Conservation (phyloP, 148 eudicot species). For the Heliamphora exappendiculata region DNA sequence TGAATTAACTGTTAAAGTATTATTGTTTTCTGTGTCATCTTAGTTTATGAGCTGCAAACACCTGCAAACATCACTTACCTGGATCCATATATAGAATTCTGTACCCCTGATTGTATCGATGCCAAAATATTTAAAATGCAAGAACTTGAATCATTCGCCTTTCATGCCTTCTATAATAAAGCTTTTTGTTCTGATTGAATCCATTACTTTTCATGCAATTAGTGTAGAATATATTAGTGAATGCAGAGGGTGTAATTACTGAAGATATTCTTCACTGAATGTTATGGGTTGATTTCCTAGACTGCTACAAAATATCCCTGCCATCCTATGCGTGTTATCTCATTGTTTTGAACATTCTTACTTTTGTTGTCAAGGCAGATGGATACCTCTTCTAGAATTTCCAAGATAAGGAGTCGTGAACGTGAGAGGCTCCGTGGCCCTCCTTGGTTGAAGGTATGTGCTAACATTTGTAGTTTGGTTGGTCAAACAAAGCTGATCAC, state of each 20-base stretch:
- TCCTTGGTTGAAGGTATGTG: slow-evolving; percentile 87
- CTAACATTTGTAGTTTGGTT: not conserved
- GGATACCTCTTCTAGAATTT: slow-evolving; percentile 97
- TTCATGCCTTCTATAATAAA: not conserved
- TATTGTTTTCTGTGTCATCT: no score
- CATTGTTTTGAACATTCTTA: slow-evolving; percentile 11
- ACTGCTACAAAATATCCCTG: not conserved
- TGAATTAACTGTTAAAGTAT: no score
- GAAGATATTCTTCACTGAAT: not conserved
- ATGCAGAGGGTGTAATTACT: not conserved
- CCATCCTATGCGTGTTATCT: not conserved
- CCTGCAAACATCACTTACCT: no score
- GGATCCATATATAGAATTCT: no score
- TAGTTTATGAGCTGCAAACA: no score
- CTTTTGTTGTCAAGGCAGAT: slow-evolving; percentile 68
- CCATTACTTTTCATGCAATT: not conserved
- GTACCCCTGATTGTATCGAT: no score
- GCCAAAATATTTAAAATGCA: not conserved
- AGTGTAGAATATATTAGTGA: not conserved
- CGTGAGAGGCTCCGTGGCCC: slow-evolving; percentile 96
- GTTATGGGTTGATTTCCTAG: not conserved
- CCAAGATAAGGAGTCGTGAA: slow-evolving; percentile 88
- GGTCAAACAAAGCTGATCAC: not conserved
- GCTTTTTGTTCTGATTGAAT: not conserved
- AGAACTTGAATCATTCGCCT: not conserved